phyloP scores from a whole-genome alignment of 768 basidiomycete genomes.

The Mrakia gelida region DNA sequence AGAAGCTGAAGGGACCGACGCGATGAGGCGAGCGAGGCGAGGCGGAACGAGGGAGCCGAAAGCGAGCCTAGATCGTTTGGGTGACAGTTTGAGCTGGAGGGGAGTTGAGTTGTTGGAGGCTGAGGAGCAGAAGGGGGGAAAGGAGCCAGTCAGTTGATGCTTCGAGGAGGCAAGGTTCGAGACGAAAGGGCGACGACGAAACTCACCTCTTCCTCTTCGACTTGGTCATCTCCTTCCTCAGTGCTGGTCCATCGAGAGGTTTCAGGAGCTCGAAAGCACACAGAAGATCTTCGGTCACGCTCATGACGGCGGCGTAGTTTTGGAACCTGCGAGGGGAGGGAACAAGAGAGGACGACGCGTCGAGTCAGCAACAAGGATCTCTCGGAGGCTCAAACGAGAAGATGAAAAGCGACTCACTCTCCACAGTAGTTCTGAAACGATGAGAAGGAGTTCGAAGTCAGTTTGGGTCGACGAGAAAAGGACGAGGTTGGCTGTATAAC shows the following conservation, averaged over 20 bases:
- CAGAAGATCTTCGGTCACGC: constrained; percentile 92
- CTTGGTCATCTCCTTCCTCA: constrained; percentile 98
- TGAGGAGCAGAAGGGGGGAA: constrained; percentile 20
- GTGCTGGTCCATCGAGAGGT: constrained; percentile 85
- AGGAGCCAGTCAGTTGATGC: constrained; percentile 18
- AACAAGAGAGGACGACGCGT: constrained; percentile 36
- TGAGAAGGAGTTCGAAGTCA: not conserved
- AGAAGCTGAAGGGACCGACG: too few relatives aligned
- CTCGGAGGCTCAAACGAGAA: not conserved
- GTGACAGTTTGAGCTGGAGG: constrained; percentile 39
- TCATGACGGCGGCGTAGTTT: constrained; percentile 64
- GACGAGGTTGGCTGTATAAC: constrained; percentile 41
- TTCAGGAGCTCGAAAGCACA: constrained; percentile 98
- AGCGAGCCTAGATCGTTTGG: constrained; percentile 28
- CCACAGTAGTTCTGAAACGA: constrained; percentile 44
- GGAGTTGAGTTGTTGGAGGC: constrained; percentile 45
- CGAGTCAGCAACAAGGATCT: constrained; percentile 6
- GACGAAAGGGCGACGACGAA: too few relatives aligned
- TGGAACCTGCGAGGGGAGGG: constrained; percentile 60
- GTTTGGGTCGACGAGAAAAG: not conserved
- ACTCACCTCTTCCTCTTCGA: constrained; percentile 92
- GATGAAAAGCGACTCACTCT: constrained; percentile 28
- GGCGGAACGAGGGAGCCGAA: not conserved
- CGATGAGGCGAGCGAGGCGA: not conserved
- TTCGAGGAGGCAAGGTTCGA: not conserved